These are phyloP conservation scores for Pulveroboletus sp. DNA, from an alignment of 768 basidiomycete species.

Conservation along the genomic window DNA sequence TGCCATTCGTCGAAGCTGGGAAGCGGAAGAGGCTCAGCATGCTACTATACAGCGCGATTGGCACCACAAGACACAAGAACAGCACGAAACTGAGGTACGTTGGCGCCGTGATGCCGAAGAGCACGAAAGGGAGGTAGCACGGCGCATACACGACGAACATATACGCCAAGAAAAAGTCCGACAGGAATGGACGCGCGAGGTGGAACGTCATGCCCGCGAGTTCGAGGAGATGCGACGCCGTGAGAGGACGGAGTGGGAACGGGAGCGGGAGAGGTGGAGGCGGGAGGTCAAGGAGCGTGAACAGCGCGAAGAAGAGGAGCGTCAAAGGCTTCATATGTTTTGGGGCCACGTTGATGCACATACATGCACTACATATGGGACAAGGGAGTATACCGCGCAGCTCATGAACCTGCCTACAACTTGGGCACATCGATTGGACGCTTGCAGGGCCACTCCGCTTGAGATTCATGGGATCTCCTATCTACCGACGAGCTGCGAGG, in stretches of 20 bases:
- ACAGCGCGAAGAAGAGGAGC: conserved; percentile 12
- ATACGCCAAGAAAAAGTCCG: conserved; percentile 2
- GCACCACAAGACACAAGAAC: not conserved
- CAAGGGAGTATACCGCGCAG: conserved; percentile 27
- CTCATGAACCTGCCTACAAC: conserved; percentile 26
- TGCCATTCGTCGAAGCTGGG: conserved; percentile 4
- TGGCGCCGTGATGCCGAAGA: conserved; percentile 2
- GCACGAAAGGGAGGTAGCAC: conserved; percentile 4
- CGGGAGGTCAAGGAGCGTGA: conserved; percentile 15
- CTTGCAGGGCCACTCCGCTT: conserved; percentile 19
- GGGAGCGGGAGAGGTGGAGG: conserved; percentile 8
- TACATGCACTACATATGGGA: conserved; percentile 25
- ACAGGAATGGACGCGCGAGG: conserved; percentile 5
- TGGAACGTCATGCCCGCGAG: not conserved
- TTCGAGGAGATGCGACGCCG: conserved; percentile 5
- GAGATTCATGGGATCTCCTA: conserved; percentile 19
- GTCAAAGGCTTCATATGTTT: conserved; percentile 20
- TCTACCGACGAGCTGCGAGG: conserved; percentile 21
- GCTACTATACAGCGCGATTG: not conserved
- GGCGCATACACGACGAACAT: not conserved
- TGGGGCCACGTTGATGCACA: conserved; percentile 17
- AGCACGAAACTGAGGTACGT: not conserved
- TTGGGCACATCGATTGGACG: conserved; percentile 17
- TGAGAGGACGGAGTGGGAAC: not conserved
- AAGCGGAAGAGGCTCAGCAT: conserved; percentile 2